A percentile compares a stretch with the other conserved stretches of the same genome.
Evolutionary conservation across 176 grass and related monocot genomes (phyloP).

Genomic region (Secale cereale): DNA sequence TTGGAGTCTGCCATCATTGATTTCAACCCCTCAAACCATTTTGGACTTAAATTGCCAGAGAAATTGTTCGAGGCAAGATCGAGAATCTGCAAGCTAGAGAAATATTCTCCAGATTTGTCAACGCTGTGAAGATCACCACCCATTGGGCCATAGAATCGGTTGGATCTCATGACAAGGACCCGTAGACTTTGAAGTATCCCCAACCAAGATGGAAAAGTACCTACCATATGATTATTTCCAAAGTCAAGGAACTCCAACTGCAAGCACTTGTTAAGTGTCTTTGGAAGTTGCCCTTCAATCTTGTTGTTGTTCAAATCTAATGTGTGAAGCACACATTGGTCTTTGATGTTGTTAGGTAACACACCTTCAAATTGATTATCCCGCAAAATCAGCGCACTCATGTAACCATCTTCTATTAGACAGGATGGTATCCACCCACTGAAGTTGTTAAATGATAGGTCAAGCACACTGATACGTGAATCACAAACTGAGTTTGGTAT

Average conservation of each 20-base stretch:
- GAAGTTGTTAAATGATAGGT: not conserved
- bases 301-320: not conserved
- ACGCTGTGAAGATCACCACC: too few species aligned
- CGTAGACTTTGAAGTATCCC: too few species aligned
- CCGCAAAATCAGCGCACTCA: not conserved
- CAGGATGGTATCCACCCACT: fast-evolving
- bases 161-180: too few species aligned
- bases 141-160: too few species aligned
- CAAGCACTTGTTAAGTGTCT: not conserved
- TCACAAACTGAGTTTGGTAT: not conserved
- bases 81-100: too few species aligned
- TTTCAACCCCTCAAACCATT: too few species aligned
- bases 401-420: not conserved
- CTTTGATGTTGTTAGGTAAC: not conserved
- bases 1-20: too few species aligned
- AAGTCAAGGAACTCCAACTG: not conserved
- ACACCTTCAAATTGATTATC: not conserved
- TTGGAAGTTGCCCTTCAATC: not conserved
- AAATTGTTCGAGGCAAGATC: too few species aligned
- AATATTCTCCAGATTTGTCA: too few species aligned
- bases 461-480: not conserved
- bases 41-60: too few species aligned
- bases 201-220: not conserved
- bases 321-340: not conserved
- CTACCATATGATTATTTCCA: not conserved